Percentiles rank a stretch among this genome's conserved stretches.
phyloP scores from a whole-genome alignment of 2,329 filamentous ascomycete genomes.

The Clarireedia hainanense region DNA sequence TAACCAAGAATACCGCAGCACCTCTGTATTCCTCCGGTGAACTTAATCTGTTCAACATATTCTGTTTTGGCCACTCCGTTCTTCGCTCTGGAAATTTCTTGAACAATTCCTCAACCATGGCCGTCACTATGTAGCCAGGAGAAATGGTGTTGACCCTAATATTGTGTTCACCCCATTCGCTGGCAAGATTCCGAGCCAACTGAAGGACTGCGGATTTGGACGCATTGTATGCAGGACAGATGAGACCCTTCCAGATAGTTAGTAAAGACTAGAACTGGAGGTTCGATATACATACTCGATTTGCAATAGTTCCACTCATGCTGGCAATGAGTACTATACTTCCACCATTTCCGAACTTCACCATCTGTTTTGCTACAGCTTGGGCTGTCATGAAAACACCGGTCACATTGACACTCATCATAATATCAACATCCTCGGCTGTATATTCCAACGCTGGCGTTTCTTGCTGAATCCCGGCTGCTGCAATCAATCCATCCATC shows the following conservation, averaged over 20 bases:
- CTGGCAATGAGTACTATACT: conserved; percentile 62
- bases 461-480: conserved; percentile 72
- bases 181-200: conserved; percentile 60
- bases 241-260: conserved; percentile 40
- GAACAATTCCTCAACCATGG: conserved; percentile 79
- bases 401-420: conserved; percentile 81
- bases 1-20: conserved; percentile 60
- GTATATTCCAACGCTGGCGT: conserved; percentile 75
- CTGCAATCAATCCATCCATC: conserved; percentile 69
- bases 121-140: conserved; percentile 71
- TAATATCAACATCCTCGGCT: conserved; percentile 64
- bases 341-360: conserved; percentile 47
- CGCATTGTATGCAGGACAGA: conserved; percentile 63
- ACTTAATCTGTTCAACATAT: conserved; percentile 71
- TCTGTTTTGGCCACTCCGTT: conserved; percentile 69
- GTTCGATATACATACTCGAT: conserved; percentile 37
- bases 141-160: conserved; percentile 79
- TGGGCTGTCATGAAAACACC: conserved; percentile 81
- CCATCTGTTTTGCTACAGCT: conserved; percentile 74
- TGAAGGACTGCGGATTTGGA: conserved; percentile 70
- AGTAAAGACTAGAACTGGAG: background rate
- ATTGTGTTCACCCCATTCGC: conserved; percentile 58
- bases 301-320: conserved; percentile 62
- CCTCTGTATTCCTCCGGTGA: conserved; percentile 63
- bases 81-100: conserved; percentile 62